Base-by-base conservation (phyloP, 2,329 filamentous ascomycete species). In the Camptophora hylomeconis region DNA sequence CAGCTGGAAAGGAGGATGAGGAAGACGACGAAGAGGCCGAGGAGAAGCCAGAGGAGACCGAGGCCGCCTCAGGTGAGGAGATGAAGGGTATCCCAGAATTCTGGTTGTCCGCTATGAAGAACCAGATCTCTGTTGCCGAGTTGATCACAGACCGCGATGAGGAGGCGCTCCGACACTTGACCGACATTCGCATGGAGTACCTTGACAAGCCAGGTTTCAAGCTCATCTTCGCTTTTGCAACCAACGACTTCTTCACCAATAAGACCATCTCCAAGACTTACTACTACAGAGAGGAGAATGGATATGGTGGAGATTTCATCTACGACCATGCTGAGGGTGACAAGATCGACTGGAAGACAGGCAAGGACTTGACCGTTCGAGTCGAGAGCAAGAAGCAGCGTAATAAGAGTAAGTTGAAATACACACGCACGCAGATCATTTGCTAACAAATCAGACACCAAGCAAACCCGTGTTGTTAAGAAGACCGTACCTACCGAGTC, bases 71-170 rank as follows among this genome's bases (percentile, higher is more conserved):
- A 14, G 54, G 60, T 31, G 62, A 56, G 26, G 56, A 65, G 32
- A 60, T 78, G 41, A 67, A 74, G 49, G 89, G 89, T 58, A 94
- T 98, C 40, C 89, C 89, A 40, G 89, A 98, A 62, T 98, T 98
- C 71, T 98, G 89, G 89, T 70, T 98, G 28, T 94, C 87, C 38
- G 87, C 92, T 46, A 95, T 98, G 87, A 98, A 98, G 72, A 98
- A 98, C 68, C 87, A 94, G 57, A 74, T 89, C 49, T 92, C 86
- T 17, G 75, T 98, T 32, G 83, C 87, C 32, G 92, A 98, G 62
- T 93, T 94, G 74, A 94, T 98, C 56, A 98, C 89, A 49, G 89
- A 95, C 49, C 80, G 84, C 42, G 89, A 98, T 53, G 89, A 98
- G 71, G 75, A 73, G 45, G 89, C 86, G 30, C 76, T 98, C 34